Conservation (phyloP, 805 yeast genomes). For the Starmerella stellata region DNA sequence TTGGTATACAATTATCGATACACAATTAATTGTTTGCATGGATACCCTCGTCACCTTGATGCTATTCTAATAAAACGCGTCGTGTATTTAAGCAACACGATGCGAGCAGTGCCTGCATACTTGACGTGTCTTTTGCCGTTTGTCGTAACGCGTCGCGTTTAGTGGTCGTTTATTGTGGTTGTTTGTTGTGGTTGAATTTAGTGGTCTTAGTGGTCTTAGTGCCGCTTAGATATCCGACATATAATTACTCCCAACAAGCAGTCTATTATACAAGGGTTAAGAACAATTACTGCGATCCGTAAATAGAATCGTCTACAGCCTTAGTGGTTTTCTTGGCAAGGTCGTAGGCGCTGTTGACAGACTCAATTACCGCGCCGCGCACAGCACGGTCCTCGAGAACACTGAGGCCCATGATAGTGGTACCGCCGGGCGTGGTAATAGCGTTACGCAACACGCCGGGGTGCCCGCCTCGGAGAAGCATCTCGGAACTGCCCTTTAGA, state of each 20-base stretch:
- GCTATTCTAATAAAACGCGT: too few relatives aligned
- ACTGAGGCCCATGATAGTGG: slow-evolving; percentile 87
- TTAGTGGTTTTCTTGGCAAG: slow-evolving; percentile 32
- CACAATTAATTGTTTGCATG: too few relatives aligned
- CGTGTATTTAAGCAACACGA: too few relatives aligned
- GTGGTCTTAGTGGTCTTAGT: neutral
- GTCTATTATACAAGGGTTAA: neutral
- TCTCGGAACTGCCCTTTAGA: slow-evolving; percentile 79
- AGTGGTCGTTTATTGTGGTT: neutral
- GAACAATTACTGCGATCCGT: too few relatives aligned
- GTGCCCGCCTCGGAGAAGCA: slow-evolving; percentile 73
- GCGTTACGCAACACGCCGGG: slow-evolving; percentile 76
- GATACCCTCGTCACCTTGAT: too few relatives aligned
- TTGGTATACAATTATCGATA: too few relatives aligned
- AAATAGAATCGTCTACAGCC: neutral
- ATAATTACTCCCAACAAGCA: neutral
- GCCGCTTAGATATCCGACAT: neutral
- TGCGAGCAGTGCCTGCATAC: too few relatives aligned
- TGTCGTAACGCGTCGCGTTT: neutral
- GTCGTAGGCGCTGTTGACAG: slow-evolving; percentile 79
- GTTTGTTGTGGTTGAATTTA: neutral
- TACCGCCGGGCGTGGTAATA: slow-evolving; percentile 95
- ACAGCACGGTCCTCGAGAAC: slow-evolving; percentile 84
- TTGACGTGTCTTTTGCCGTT: neutral
- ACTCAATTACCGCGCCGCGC: slow-evolving; percentile 70